Percentiles rank a stretch among this genome's conserved stretches.
These are phyloP conservation scores for Arabidopsis lyrata DNA, from an alignment of 441 rosid species.

Conservation along the genomic window DNA sequence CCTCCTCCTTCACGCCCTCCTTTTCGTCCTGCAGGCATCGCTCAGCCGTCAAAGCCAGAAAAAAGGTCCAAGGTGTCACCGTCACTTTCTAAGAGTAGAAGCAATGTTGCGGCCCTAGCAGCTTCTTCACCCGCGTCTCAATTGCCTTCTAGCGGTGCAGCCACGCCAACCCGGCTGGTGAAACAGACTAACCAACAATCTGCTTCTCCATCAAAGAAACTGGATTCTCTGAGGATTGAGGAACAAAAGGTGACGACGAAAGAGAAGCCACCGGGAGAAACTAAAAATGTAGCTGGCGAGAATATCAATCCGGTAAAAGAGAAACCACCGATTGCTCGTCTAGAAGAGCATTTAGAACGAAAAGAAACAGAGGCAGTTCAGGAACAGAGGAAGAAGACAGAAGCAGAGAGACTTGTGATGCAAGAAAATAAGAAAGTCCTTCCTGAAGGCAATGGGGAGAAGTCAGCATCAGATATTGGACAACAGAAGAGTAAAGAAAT, in stretches of 20 bases:
- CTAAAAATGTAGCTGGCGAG: slow-evolving; percentile 15
- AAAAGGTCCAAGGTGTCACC: slow-evolving; percentile 35
- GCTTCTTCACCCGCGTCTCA: slow-evolving; percentile 43
- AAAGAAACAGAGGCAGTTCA: slow-evolving; percentile 36
- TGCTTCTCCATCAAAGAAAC: slow-evolving; percentile 47
- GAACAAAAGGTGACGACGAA: slow-evolving; percentile 31
- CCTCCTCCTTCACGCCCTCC: slow-evolving; percentile 45
- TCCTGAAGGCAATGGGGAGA: background rate
- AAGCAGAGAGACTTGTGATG: slow-evolving; percentile 1
- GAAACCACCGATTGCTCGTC: slow-evolving; percentile 19
- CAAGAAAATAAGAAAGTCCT: slow-evolving; percentile 40
- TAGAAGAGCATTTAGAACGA: background rate
- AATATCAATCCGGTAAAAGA: slow-evolving; percentile 10
- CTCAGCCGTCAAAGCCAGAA: slow-evolving; percentile 43
- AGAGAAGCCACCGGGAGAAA: slow-evolving; percentile 28
- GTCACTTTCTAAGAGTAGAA: slow-evolving; percentile 35
- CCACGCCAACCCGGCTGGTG: slow-evolving; percentile 49
- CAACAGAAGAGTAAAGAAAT: slow-evolving; percentile 36
- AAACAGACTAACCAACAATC: slow-evolving; percentile 33
- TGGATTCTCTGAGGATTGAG: slow-evolving; percentile 31
- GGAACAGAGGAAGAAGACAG: slow-evolving; percentile 41
- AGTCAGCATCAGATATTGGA: background rate
- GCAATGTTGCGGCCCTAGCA: slow-evolving; percentile 27
- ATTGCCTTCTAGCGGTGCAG: slow-evolving; percentile 46
- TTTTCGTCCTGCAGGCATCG: slow-evolving; percentile 46